Evolutionary conservation across 2,329 filamentous ascomycete species (phyloP), one percentile per base, ranked within the genome.

Genomic region (Cladosporium sphaerospermum): DNA sequence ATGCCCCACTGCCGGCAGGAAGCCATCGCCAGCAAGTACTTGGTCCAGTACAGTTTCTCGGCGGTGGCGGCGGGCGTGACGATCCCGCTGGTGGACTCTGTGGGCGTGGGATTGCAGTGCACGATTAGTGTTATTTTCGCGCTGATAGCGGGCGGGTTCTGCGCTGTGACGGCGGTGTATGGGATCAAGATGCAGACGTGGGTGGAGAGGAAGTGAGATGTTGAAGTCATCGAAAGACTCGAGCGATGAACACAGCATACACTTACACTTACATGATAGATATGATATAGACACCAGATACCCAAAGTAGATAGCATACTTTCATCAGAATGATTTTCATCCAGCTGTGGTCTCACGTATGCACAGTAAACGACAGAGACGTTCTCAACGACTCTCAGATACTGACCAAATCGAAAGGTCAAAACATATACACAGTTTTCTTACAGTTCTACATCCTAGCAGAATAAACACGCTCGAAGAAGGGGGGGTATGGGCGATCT

Each of bases 1-100:
- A 87, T 89, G 82, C 85, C 84, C 56, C 75, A 76, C 0, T 74
- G 78, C 23, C 81, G 83, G 34, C 81, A 84, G 2, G 86, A 90
- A 63, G 84, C 89, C 11, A 59, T 60, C 59, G 85, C 86, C 0
- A 85, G 85, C 0, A 91, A 90, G 67, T 91, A 89, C 66, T 81
- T 88, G 62, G 75, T 88, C 48, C 77, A 88, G 11, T 91, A 91
- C 67, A 66, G 88, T 8, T 85, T 88, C 59, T 86, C 82, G 0
- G 86, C 85, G 4, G 66, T 80, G 9, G 85, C 80, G 0, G 86
- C 82, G 4, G 86, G 83, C 0, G 78, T 81, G 2, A 85, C 86
- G 44, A 74, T 91, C 49, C 88, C 88, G 0, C 83, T 83, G 1
- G 77, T 89, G 14, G 73, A 89, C 56, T 72, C 68, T 16, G 83